Percentiles rank a stretch among this genome's conserved stretches.
phyloP scores from a whole-genome alignment of 2,329 filamentous ascomycete genomes.

The Cryphonectria carpinicola region DNA sequence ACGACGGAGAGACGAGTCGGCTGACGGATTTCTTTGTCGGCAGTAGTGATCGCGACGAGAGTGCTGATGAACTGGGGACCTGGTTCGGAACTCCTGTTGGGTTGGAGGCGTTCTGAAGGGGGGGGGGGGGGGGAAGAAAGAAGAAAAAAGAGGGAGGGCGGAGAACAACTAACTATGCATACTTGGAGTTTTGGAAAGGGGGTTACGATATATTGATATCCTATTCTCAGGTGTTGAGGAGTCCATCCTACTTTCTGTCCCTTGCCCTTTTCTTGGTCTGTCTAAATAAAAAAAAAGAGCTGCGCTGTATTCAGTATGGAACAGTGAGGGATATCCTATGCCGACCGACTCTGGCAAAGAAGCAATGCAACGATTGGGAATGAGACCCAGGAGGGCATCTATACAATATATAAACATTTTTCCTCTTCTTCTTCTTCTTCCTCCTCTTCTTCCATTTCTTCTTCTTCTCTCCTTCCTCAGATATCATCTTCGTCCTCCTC shows the following conservation, averaged over 20 bases:
- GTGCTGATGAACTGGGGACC: conserved; percentile 68
- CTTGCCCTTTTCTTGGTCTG: neutral
- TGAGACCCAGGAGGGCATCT: conserved; percentile 15
- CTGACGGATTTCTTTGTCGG: conserved; percentile 76
- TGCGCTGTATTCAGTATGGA: conserved; percentile 14
- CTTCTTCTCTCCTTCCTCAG: conserved; percentile 35
- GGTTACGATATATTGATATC: neutral
- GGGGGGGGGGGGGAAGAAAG: neutral
- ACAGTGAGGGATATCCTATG: conserved; percentile 24
- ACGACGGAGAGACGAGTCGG: conserved; percentile 69
- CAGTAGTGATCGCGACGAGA: conserved; percentile 46
- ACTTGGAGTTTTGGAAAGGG: conserved; percentile 13
- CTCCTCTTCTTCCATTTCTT: neutral
- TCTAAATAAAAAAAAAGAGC: neutral
- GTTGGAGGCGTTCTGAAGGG: conserved; percentile 69
- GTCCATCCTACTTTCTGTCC: neutral
- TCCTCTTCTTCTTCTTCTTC: neutral
- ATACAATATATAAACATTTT: conserved; percentile 19
- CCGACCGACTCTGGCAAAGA: conserved; percentile 16
- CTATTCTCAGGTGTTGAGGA: conserved; percentile 17
- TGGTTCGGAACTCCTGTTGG: conserved; percentile 83
- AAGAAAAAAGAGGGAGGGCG: neutral
- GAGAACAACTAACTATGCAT: neutral
- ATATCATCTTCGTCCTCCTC: conserved; percentile 61
- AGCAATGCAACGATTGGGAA: conserved; percentile 10